Base-by-base conservation (phyloP, 2,329 filamentous ascomycete genomes). In the Fusarium ramigenum region DNA sequence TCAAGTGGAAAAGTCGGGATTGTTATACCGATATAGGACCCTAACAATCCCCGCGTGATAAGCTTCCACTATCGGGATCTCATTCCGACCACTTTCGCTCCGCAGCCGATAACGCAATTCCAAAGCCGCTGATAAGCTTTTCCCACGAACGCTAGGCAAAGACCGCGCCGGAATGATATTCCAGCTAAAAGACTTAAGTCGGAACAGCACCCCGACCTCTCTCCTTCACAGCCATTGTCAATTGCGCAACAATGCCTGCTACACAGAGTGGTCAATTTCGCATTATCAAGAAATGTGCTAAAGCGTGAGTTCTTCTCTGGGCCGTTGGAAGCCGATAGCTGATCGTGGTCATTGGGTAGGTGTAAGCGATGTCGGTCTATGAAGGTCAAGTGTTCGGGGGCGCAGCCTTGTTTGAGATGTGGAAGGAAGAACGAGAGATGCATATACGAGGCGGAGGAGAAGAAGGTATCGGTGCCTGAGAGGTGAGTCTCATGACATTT, bases 351-450 rank as follows among this genome's bases (percentile, higher is more conserved):
- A 53, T 14, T 77, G 76, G 32, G 30, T 43, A 74, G 72, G 12
- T 78, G 76, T 62, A 78, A 78, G 42, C 60, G 76, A 75, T 78
- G 76, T 49, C 76, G 76, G 40, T 75, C 73, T 37, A 78, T 78
- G 76, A 78, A 78, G 32, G 76, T 78, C 57, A 78, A 78, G 54
- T 78, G 76, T 25, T 78, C 76, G 7, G 76, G 76, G 7, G 37
- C 66, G 12, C 75, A 78, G 37, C 76, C 76, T 9, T 78, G 76
- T 59, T 54, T 73, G n/a, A 57, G 76, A 18, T 78, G 76, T 66
- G 70, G 69, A 15, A 69, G 76, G 1, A 78, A 77, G 64, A 75
- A 75, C 15, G 73, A 76, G 21, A 63, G 34, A 36, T 78, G 76
- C 49, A 49, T 77, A 23, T 78, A 76, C 36, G 74, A 77, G 39